phyloP scores from a whole-genome alignment of 768 basidiomycete genomes.

The Daedaleopsis sinensis region DNA sequence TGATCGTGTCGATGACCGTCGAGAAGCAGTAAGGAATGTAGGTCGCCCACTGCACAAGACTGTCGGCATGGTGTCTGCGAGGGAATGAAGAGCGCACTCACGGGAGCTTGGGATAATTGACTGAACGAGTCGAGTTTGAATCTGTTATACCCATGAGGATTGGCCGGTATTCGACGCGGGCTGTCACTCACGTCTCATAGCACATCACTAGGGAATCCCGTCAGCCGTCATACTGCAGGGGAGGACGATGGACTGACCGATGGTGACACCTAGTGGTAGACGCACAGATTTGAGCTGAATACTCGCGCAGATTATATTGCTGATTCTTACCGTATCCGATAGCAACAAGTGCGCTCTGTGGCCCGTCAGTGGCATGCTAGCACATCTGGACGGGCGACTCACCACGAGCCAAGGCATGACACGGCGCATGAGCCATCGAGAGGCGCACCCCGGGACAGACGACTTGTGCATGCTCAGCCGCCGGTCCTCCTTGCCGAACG shows the following conservation, averaged over 20 bases:
- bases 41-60: slow-evolving; percentile 18
- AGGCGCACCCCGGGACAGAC: slow-evolving; percentile 5
- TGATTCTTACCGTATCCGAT: slow-evolving; percentile 14
- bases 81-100: background rate
- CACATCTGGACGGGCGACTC: background rate
- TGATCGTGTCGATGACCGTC: slow-evolving; percentile 18
- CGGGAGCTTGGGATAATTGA: slow-evolving; percentile 3
- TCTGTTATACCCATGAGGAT: background rate
- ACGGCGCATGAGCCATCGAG: slow-evolving; percentile 14
- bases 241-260: slow-evolving; percentile 2
- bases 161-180: too few relatives aligned
- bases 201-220: slow-evolving; percentile 5
- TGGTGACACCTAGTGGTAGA: background rate
- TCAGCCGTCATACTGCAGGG: background rate
- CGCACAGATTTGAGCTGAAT: background rate
- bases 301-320: background rate
- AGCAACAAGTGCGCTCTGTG: slow-evolving; percentile 15
- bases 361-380: background rate
- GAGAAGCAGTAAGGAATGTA: slow-evolving; percentile 18
- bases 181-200: slow-evolving; percentile 13
- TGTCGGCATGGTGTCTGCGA: background rate
- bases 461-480: slow-evolving; percentile 15
- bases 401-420: slow-evolving; percentile 14
- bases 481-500: slow-evolving; percentile 16
- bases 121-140: slow-evolving; percentile 9